These are phyloP conservation scores for Suillus luteus DNA, from an alignment of 768 basidiomycete species.

Conservation along the genomic window DNA sequence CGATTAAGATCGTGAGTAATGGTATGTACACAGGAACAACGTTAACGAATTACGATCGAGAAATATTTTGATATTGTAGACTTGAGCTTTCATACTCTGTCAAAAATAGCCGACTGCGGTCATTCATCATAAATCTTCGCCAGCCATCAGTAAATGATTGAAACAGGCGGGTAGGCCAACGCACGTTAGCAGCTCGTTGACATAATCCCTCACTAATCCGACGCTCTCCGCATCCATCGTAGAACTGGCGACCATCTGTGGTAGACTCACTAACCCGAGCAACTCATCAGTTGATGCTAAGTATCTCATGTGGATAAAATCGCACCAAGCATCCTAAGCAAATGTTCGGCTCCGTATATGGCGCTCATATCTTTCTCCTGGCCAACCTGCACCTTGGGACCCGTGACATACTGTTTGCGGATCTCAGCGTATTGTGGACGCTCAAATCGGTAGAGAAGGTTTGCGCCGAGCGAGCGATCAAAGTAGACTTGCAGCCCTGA, in stretches of 20 bases:
- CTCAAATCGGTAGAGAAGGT: slow-evolving; percentile 93
- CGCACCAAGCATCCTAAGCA: slow-evolving; percentile 88
- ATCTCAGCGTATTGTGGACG: slow-evolving; percentile 89
- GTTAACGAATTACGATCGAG: slow-evolving; percentile 56
- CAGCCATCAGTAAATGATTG: neutral
- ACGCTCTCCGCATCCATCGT: slow-evolving; percentile 91
- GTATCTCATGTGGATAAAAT: slow-evolving; percentile 15
- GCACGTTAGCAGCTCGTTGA: slow-evolving; percentile 83
- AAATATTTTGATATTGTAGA: slow-evolving; percentile 79
- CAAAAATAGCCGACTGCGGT: slow-evolving; percentile 73
- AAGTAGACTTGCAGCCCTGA: slow-evolving; percentile 91
- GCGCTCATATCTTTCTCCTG: slow-evolving; percentile 85
- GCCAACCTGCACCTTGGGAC: slow-evolving; percentile 62
- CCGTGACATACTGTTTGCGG: slow-evolving; percentile 72
- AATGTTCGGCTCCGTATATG: slow-evolving; percentile 93
- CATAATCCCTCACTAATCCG: slow-evolving; percentile 80
- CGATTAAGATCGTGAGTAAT: slow-evolving; percentile 3
- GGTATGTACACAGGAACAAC: neutral
- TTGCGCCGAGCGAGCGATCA: slow-evolving; percentile 86
- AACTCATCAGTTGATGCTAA: slow-evolving; percentile 14
- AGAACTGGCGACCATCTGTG: slow-evolving; percentile 86
- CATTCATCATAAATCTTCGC: slow-evolving; percentile 75
- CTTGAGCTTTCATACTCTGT: slow-evolving; percentile 78
- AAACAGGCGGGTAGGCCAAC: slow-evolving; percentile 24
- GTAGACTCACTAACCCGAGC: slow-evolving; percentile 74